A percentile compares a stretch with the other conserved stretches of the same genome.
These are phyloP conservation scores for Aureobasidium zeae DNA, from an alignment of 2,329 filamentous ascomycete species.

Conservation along the genomic window DNA sequence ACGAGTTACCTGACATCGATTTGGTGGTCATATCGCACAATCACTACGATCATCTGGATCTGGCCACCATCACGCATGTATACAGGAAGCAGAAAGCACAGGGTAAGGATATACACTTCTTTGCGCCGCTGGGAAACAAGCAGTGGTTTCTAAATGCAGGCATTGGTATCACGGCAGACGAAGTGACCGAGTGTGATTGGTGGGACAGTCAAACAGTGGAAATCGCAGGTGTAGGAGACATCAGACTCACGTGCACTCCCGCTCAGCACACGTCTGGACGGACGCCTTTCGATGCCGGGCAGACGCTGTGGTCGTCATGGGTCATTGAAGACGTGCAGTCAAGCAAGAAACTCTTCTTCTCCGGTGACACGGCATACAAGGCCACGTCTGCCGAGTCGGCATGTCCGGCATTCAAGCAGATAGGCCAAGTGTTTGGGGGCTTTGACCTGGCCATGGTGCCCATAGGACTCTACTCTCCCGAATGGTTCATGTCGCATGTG, in stretches of 20 bases:
- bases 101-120: conserved; percentile 31
- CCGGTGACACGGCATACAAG: conserved; percentile 44
- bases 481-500: conserved; percentile 36
- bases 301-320: conserved; percentile 43
- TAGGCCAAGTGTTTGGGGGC: conserved; percentile 38
- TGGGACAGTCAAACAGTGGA: conserved; percentile 37
- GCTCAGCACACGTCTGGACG: conserved; percentile 41
- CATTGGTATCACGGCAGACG: conserved; percentile 31
- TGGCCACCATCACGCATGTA: conserved; percentile 35
- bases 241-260: conserved; percentile 38
- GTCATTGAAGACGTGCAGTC: conserved; percentile 28
- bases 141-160: conserved; percentile 29
- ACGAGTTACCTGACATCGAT: conserved; percentile 44
- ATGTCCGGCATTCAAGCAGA: conserved; percentile 41
- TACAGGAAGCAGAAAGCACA: conserved; percentile 30
- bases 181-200: conserved; percentile 43
- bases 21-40: conserved; percentile 46
- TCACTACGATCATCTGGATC: conserved; percentile 49
- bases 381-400: conserved; percentile 30
- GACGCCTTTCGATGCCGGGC: conserved; percentile 31
- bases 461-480: conserved; percentile 41
- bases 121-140: conserved; percentile 36
- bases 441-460: conserved; percentile 43
- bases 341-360: conserved; percentile 36
- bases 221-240: conserved; percentile 28